phyloP scores from a whole-genome alignment of 352 stramenopile genomes.

The Pythium biforme region DNA sequence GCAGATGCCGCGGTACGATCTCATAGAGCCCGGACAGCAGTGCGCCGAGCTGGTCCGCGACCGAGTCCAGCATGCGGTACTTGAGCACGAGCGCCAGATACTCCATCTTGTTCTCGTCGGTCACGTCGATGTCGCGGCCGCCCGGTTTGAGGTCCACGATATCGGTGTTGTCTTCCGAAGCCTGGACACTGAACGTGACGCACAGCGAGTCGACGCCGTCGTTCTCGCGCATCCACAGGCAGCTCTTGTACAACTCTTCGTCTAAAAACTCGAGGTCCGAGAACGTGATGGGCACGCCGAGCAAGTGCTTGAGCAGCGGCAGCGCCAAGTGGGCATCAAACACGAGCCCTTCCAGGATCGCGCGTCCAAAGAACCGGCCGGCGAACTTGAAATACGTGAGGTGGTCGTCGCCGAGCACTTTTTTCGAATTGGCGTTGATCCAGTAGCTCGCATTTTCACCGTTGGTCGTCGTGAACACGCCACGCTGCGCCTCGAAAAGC shows the following conservation, averaged over 20 bases:
- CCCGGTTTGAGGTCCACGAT: conserved; percentile 91
- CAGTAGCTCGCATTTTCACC: conserved; percentile 70
- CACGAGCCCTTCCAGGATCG: conserved; percentile 62
- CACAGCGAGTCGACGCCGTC: conserved; percentile 51
- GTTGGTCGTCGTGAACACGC: conserved; percentile 56
- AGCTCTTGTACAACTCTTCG: conserved; percentile 65
- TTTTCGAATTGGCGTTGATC: conserved; percentile 54
- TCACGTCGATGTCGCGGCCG: conserved; percentile 91
- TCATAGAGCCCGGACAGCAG: conserved; percentile 76
- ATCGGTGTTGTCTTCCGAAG: conserved; percentile 35
- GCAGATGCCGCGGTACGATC: conserved; percentile 57
- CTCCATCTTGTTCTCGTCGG: conserved; percentile 95
- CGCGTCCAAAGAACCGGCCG: conserved; percentile 61
- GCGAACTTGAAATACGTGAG: conserved; percentile 61
- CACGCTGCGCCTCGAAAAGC: conserved; percentile 52
- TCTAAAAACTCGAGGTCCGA: conserved; percentile 76
- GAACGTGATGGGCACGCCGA: conserved; percentile 76
- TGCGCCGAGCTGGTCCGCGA: conserved; percentile 59
- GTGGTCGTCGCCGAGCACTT: conserved; percentile 26
- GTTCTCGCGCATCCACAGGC: conserved; percentile 64
- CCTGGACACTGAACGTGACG: conserved; percentile 72
- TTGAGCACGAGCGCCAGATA: conserved; percentile 77
- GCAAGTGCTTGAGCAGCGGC: conserved; percentile 67
- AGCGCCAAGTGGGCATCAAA: conserved; percentile 60
- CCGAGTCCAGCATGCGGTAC: conserved; percentile 76